These are phyloP conservation scores for Skeletonema costatum DNA, from an alignment of 108 stramenopile species.

Conservation along the genomic window DNA sequence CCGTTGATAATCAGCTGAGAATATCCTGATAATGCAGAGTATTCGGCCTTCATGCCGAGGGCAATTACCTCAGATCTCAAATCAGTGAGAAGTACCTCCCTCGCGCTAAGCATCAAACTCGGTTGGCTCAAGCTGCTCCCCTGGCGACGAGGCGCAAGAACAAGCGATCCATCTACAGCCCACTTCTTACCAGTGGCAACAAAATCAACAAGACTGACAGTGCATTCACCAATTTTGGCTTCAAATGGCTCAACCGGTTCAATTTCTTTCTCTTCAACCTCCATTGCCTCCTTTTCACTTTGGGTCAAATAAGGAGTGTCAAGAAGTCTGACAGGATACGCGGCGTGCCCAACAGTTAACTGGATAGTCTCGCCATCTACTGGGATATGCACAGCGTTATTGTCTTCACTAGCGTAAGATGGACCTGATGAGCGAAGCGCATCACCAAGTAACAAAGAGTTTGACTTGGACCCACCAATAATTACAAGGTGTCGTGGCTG, in stretches of 20 bases:
- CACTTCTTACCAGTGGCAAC: constrained; percentile 87
- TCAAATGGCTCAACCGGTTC: constrained; percentile 71
- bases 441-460: constrained; percentile 58
- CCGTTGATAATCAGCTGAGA: constrained; percentile 83
- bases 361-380: constrained; percentile 68
- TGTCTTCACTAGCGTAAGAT: constrained; percentile 2
- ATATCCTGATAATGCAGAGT: constrained; percentile 74
- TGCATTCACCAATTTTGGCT: constrained; percentile 80
- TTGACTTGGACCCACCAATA: constrained; percentile 72
- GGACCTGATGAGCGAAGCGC: constrained; percentile 54
- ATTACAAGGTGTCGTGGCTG: constrained; percentile 87
- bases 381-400: constrained; percentile 47
- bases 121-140: constrained; percentile 38
- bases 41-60: constrained; percentile 88
- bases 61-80: constrained; percentile 84
- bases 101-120: constrained; percentile 75
- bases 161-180: constrained; percentile 85
- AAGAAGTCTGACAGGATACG: constrained; percentile 77
- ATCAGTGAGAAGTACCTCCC: constrained; percentile 89
- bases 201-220: constrained; percentile 80
- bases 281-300: constrained; percentile 61
- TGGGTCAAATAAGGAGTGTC: constrained; percentile 79
- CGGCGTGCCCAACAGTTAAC: constrained; percentile 79
- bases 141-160: constrained; percentile 68
- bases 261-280: constrained; percentile 39